Conservation (phyloP, 169 alveolate species). For the Cryptosporidium meleagridis region DNA sequence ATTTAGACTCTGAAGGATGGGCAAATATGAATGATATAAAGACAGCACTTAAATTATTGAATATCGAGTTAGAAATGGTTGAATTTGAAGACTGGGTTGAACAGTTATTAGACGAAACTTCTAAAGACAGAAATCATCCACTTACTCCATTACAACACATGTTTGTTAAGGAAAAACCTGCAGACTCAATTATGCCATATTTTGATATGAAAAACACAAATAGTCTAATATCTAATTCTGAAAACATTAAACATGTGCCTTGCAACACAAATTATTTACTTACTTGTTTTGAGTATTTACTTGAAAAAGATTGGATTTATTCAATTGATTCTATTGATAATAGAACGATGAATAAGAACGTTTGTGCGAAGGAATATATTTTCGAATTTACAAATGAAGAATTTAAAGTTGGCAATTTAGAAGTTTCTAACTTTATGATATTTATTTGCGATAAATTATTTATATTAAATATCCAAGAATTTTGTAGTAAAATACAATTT, state of each 20-base stretch:
- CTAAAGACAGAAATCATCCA: slow-evolving; percentile 46
- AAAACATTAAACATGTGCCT: not conserved
- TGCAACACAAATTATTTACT: slow-evolving; percentile 25
- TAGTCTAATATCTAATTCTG: slow-evolving; percentile 1
- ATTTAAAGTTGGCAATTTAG: not conserved
- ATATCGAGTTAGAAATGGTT: slow-evolving; percentile 21
- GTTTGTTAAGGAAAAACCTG: slow-evolving; percentile 61
- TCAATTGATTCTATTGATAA: slow-evolving; percentile 23
- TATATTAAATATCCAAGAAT: not conserved
- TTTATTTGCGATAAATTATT: slow-evolving; percentile 56
- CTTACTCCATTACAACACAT: slow-evolving; percentile 64
- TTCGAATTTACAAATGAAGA: not conserved
- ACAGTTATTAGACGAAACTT: not conserved
- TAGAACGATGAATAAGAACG: not conserved
- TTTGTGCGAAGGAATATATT: not conserved
- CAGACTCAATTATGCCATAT: slow-evolving; percentile 69
- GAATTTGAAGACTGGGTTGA: slow-evolving; percentile 61
- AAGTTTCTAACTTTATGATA: slow-evolving; percentile 1
- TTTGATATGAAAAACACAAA: slow-evolving; percentile 66
- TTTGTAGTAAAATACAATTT: not conserved
- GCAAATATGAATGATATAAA: slow-evolving; percentile 42
- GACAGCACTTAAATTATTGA: slow-evolving; percentile 12
- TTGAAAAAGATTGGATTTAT: slow-evolving; percentile 49
- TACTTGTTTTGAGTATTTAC: slow-evolving; percentile 45
- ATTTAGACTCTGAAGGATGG: slow-evolving; percentile 52